phyloP scores from a whole-genome alignment of 805 yeast genomes.

The Pichia eremophila region DNA sequence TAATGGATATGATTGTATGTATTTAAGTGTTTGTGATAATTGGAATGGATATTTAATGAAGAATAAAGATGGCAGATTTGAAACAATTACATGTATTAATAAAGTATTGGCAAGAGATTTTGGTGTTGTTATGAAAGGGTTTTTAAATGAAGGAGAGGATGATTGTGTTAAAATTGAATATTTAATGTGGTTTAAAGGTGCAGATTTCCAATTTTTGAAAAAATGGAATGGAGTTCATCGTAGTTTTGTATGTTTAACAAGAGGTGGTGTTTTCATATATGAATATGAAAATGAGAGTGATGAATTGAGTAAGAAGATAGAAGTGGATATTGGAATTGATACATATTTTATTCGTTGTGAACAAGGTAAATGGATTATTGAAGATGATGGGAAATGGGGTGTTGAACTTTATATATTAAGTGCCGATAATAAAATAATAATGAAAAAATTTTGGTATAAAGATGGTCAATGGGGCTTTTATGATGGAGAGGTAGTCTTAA shows the following conservation, averaged over 20 bases:
- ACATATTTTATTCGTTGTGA: conserved; percentile 4
- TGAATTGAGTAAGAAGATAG: too few relatives aligned
- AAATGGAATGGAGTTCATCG: not conserved
- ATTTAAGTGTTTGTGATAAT: too few relatives aligned
- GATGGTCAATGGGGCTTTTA: too few relatives aligned
- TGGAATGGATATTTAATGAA: too few relatives aligned
- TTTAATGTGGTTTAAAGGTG: conserved; percentile 9
- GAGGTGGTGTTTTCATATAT: conserved; percentile 2
- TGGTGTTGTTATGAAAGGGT: not conserved
- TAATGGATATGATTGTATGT: too few relatives aligned
- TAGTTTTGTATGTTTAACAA: conserved; percentile 10
- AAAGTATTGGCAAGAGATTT: conserved; percentile 2
- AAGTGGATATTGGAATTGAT: too few relatives aligned
- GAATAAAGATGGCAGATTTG: too few relatives aligned
- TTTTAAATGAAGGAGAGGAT: conserved; percentile 1
- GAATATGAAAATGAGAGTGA: too few relatives aligned
- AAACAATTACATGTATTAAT: conserved; percentile 1
- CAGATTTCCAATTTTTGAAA: conserved; percentile 1
- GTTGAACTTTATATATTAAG: too few relatives aligned
- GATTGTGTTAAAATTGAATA: not conserved
- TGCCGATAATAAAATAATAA: conserved; percentile 3
- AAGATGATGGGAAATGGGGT: not conserved
- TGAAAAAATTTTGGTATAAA: not conserved
- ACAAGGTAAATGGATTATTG: conserved; percentile 9
- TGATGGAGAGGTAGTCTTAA: not conserved